Evolutionary conservation across 148 eudicot species (phyloP).

Genomic region (Silene latifolia): DNA sequence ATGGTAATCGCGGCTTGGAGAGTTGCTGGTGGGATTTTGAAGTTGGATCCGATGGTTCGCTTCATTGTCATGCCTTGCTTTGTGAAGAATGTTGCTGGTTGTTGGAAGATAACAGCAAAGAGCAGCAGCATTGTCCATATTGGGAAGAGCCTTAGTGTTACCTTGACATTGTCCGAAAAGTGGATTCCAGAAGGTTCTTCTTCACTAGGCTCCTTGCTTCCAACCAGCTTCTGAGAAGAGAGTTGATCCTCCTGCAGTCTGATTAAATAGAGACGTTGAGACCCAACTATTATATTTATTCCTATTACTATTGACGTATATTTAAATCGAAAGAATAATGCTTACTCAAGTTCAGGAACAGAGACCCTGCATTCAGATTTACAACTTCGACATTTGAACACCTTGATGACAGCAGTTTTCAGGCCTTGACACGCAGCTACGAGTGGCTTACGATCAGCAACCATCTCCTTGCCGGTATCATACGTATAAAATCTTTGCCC

Average conservation of each 20-base stretch:
- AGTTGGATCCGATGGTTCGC: slow-evolving; percentile 59
- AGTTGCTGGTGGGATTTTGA: slow-evolving; percentile 84
- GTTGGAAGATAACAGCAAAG: slow-evolving; percentile 94
- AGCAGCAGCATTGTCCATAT: slow-evolving; percentile 72
- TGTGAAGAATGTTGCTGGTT: slow-evolving; percentile 88
- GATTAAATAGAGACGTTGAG: too few relatives aligned
- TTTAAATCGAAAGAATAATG: background rate
- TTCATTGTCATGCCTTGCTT: slow-evolving; percentile 93
- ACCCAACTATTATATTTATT: too few relatives aligned
- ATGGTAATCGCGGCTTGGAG: slow-evolving; percentile 66
- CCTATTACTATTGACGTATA: too few relatives aligned
- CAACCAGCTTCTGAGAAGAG: slow-evolving; percentile 29
- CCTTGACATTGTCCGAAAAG: slow-evolving; percentile 40
- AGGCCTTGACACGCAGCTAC: slow-evolving; percentile 29
- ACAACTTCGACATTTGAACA: slow-evolving; percentile 27
- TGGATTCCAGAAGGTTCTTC: slow-evolving; percentile 10
- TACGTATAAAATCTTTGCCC: slow-evolving; percentile 44
- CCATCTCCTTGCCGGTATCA: slow-evolving; percentile 19
- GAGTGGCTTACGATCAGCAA: slow-evolving; percentile 25
- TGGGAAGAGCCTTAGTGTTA: slow-evolving; percentile 58
- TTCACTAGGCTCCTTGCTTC: slow-evolving; percentile 16
- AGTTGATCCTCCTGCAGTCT: slow-evolving; percentile 62
- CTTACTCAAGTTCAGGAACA: slow-evolving; percentile 73
- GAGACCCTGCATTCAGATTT: slow-evolving; percentile 23
- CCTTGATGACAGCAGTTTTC: slow-evolving; percentile 33